Evolutionary conservation across 2,329 filamentous ascomycete genomes (phyloP), one percentile per base, ranked within the genome.

Genomic region (Ophidiomyces ophidiicola): DNA sequence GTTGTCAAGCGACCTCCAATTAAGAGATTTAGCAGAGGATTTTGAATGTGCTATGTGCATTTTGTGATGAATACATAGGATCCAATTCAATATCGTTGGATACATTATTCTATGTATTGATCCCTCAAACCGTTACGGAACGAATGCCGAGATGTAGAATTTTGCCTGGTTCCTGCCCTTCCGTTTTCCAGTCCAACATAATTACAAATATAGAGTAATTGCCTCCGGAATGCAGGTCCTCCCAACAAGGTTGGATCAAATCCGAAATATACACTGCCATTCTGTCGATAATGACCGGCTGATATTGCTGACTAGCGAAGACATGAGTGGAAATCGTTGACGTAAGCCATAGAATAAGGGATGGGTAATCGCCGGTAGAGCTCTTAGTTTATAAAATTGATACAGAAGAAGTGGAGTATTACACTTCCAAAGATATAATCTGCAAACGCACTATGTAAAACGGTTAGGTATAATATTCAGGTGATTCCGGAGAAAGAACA

Each of bases 381-480:
- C 32, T 39, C 51, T 69, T 71, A 98, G 73, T 98, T 98, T 70
- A 98, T 96, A 64, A 98, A 98, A 73, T 98, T 98, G 60, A 96
- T 78, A 66, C 87, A 94, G 72, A 98, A 98, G 68, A 96, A 94
- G 69, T 98, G 90, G 61, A 96, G 67, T 59, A 96, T 84, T 60
- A 98, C 62, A 62, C 87, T 94, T 59, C 88, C 90, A 52, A 94
- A 84, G 44, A 98, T 72, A 58, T 82, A 98, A 66, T 98, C 90
- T 57, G 90, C 87, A 62, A 98, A 98, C 26, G 90, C 88, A 60
- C 86, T 92, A 50, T 40, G 23, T 39, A 57, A 17, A 31, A 20
- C 37, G 57, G 8, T 39, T 14, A 32, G 28, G 15, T 12, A 10
- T 12, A 17, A n/a, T n/a, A 17, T 6, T 10, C 12, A n/a, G 6